These are phyloP conservation scores for Trichaptum fuscoviolaceum DNA, from an alignment of 768 basidiomycete species.

Conservation along the genomic window DNA sequence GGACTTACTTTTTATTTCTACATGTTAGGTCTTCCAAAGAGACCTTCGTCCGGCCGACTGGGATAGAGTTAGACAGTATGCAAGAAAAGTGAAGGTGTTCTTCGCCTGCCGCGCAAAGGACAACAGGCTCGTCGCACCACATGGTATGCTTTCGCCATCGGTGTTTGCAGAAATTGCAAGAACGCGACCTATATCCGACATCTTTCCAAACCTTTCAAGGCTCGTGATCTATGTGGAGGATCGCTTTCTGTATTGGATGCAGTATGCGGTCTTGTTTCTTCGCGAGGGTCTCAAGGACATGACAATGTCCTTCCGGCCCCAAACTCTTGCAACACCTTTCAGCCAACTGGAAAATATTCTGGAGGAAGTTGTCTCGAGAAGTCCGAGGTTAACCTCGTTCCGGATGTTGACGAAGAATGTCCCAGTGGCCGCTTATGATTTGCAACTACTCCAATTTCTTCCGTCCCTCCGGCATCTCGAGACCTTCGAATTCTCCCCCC, in stretches of 20 bases:
- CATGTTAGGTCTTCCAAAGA: constrained; percentile 29
- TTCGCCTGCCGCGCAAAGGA: constrained; percentile 10
- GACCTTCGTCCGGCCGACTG: constrained; percentile 46
- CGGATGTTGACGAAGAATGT: background rate
- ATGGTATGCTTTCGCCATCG: constrained; percentile 24
- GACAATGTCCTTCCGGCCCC: background rate
- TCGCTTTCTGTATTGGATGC: background rate
- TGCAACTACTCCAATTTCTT: background rate
- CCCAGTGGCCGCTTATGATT: background rate
- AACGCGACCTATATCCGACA: constrained; percentile 45
- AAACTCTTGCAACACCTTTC: background rate
- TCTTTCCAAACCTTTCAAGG: constrained; percentile 50
- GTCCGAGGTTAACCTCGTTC: background rate
- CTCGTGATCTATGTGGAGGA: constrained; percentile 20
- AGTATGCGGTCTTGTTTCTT: background rate
- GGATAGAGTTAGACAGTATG: constrained; percentile 50
- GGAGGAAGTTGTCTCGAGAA: background rate
- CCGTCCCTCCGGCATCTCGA: background rate
- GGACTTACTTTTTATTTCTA: background rate
- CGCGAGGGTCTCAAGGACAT: background rate
- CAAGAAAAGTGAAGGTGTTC: constrained; percentile 41
- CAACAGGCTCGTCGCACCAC: constrained; percentile 17
- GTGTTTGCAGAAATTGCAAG: constrained; percentile 53
- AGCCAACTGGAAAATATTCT: background rate
- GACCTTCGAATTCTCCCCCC: background rate